These are phyloP conservation scores for Nannochloris sp. DNA, from an alignment of 139 green algal genomes.

Conservation along the genomic window DNA sequence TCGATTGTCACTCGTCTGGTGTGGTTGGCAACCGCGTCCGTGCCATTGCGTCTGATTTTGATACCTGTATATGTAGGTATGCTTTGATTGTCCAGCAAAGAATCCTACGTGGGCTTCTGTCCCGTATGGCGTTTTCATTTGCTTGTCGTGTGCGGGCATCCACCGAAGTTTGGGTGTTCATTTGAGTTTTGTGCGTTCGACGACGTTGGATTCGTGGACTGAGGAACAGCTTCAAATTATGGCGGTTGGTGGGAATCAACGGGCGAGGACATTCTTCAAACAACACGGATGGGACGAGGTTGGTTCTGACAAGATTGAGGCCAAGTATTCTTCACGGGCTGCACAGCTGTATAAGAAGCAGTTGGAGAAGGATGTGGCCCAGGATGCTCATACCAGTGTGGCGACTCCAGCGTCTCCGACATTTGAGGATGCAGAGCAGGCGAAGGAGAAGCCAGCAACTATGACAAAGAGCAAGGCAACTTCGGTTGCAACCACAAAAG, in stretches of 20 bases:
- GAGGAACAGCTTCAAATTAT: conserved; percentile 91
- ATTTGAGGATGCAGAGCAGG: neutral
- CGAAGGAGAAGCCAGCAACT: neutral
- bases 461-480: neutral
- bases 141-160: conserved; percentile 86
- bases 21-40: neutral
- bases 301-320: conserved; percentile 88
- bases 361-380: conserved; percentile 80
- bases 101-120: conserved; percentile 95
- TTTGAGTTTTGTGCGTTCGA: conserved; percentile 89
- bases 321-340: conserved; percentile 90
- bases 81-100: conserved; percentile 93
- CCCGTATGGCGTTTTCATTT: conserved; percentile 95
- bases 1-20: no score
- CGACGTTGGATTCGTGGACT: conserved; percentile 89
- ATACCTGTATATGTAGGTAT: conserved; percentile 44
- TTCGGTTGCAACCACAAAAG: neutral
- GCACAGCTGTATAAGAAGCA: conserved; percentile 82
- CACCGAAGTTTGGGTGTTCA: conserved; percentile 92
- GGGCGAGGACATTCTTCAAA: conserved; percentile 90
- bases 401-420: conserved; percentile 2
- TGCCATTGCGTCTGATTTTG: neutral
- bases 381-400: conserved; percentile 14
- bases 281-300: conserved; percentile 89
- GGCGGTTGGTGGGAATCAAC: conserved; percentile 77